Evolutionary conservation across 768 basidiomycete genomes (phyloP).

Genomic region (Exidia glandulosa): DNA sequence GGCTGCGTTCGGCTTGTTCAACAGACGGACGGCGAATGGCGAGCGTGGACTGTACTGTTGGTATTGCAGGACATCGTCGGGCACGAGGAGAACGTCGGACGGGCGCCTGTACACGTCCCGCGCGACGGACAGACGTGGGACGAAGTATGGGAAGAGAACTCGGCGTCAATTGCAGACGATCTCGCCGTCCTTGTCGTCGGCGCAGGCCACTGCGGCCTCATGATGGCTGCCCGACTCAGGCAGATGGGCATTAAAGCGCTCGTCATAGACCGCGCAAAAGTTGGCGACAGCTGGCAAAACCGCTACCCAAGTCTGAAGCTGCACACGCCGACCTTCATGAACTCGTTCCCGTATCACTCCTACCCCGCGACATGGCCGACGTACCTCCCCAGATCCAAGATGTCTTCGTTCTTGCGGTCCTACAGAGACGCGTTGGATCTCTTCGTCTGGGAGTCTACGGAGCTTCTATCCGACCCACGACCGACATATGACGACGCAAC

Average conservation of each 20-base stretch:
- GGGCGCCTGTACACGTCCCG: not conserved
- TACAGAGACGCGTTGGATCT: slow-evolving; percentile 31
- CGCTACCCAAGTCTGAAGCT: slow-evolving; percentile 32
- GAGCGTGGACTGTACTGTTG: slow-evolving; percentile 26
- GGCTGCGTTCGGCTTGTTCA: slow-evolving; percentile 24
- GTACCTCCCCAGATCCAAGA: slow-evolving; percentile 30
- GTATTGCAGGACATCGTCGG: slow-evolving; percentile 23
- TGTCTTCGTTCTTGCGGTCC: slow-evolving; percentile 34
- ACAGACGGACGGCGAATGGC: slow-evolving; percentile 18
- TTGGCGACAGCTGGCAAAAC: slow-evolving; percentile 35
- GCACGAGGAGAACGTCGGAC: slow-evolving; percentile 12
- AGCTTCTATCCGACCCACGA: slow-evolving; percentile 14
- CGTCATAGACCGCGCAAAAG: slow-evolving; percentile 24
- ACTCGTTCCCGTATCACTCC: slow-evolving; percentile 24
- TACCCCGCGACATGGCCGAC: slow-evolving; percentile 30
- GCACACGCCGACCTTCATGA: slow-evolving; percentile 16
- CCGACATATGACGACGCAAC: slow-evolving; percentile 24
- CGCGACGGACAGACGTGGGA: not conserved
- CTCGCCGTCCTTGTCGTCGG: slow-evolving; percentile 35
- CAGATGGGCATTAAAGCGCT: slow-evolving; percentile 29
- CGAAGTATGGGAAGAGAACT: too few relatives aligned
- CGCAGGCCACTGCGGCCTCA: slow-evolving; percentile 31
- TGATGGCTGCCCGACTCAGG: slow-evolving; percentile 31
- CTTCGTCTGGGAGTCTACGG: slow-evolving; percentile 30
- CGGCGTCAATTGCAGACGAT: slow-evolving; percentile 15